Percentiles rank a stretch among this genome's conserved stretches.
Evolutionary conservation across 2,329 filamentous ascomycete species (phyloP).

Genomic region (Fusarium palustre): DNA sequence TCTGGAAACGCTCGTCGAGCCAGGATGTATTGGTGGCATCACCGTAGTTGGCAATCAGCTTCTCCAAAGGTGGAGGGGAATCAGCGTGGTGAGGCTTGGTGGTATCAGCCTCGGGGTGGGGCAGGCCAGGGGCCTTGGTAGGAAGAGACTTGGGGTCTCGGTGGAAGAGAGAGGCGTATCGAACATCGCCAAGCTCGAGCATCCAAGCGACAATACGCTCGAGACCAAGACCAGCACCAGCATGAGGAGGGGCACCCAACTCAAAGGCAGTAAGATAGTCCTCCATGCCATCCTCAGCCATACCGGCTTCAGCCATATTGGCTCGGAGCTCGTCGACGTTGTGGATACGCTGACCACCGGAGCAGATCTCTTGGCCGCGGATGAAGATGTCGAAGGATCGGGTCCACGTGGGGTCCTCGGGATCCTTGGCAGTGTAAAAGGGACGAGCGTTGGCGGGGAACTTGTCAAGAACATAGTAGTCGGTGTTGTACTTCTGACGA

Average conservation of each 20-base stretch:
- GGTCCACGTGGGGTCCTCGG: conserved; percentile 76
- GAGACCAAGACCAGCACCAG: conserved; percentile 88
- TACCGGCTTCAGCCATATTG: conserved; percentile 80
- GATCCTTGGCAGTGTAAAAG: conserved; percentile 91
- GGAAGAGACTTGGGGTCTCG: conserved; percentile 91
- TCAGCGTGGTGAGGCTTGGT: conserved; percentile 59
- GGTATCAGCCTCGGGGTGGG: conserved; percentile 89
- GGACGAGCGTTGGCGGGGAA: conserved; percentile 87
- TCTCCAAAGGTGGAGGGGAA: conserved; percentile 79
- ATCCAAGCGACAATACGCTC: conserved; percentile 90
- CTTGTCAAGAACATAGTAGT: conserved; percentile 95
- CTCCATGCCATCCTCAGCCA: conserved; percentile 85
- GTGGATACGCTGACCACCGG: conserved; percentile 93
- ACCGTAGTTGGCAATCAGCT: conserved; percentile 94
- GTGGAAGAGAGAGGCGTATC: conserved; percentile 87
- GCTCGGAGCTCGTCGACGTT: conserved; percentile 78
- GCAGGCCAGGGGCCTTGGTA: conserved; percentile 72
- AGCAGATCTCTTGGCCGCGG: conserved; percentile 91
- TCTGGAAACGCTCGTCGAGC: conserved; percentile 87
- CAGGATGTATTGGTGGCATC: conserved; percentile 95
- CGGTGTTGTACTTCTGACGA: conserved; percentile 86
- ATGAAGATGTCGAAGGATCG: conserved; percentile 97
- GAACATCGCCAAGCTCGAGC: conserved; percentile 87
- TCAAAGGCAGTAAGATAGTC: conserved; percentile 92
- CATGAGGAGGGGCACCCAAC: conserved; percentile 88